Conservation (phyloP, 2,329 filamentous ascomycete genomes). For the Aspergillus sp. region DNA sequence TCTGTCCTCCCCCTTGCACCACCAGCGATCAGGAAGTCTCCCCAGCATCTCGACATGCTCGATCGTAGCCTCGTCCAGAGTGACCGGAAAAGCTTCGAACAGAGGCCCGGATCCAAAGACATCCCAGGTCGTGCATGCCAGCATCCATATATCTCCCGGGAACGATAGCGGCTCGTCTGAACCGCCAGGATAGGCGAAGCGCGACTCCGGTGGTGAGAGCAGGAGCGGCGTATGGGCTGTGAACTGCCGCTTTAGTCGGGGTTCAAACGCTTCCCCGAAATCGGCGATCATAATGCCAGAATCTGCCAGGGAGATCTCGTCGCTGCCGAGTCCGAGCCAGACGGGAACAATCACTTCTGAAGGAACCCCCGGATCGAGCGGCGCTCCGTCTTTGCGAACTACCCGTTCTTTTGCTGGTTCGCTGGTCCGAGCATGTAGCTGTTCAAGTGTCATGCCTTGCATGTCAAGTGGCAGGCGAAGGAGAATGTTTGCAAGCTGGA, state of each 20-base stretch:
- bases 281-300: slow-evolving; percentile 11
- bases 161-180: not conserved
- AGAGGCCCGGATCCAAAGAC: not conserved
- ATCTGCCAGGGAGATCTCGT: slow-evolving; percentile 12
- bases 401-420: slow-evolving; percentile 10
- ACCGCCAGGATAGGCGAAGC: not conserved
- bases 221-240: slow-evolving; percentile 11
- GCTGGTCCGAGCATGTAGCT: slow-evolving; percentile 8
- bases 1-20: not conserved
- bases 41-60: not conserved
- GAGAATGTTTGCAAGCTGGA: slow-evolving; percentile 14
- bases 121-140: not conserved
- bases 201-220: slow-evolving; percentile 1
- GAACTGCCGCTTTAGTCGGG: slow-evolving; percentile 3
- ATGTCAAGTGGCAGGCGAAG: slow-evolving; percentile 9
- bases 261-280: slow-evolving; percentile 16
- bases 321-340: slow-evolving; percentile 13
- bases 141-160: not conserved
- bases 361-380: slow-evolving; percentile 12
- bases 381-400: slow-evolving; percentile 8
- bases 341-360: slow-evolving; percentile 9
- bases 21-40: not conserved
- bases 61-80: not conserved
- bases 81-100: not conserved
- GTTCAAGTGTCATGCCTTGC: slow-evolving; percentile 8